phyloP scores from a whole-genome alignment of 202 grass and related monocot species.

The Brachypodium distachyon region DNA sequence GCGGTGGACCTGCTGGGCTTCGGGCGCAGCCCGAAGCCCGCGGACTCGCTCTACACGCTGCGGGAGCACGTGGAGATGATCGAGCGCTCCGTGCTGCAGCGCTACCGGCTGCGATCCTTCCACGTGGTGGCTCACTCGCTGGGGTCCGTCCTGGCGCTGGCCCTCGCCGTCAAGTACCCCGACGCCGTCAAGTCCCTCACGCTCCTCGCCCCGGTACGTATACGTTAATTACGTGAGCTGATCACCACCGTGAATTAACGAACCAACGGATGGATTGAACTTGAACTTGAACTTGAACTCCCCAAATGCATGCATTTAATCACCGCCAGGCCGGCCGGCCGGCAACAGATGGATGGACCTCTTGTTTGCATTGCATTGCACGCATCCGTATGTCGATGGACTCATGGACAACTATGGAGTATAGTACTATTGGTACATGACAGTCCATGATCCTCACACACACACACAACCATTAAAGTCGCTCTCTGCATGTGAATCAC shows the following conservation, averaged over 20 bases:
- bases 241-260: no score
- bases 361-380: no score
- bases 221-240: no score
- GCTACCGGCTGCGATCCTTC: slow-evolving; percentile 48
- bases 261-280: no score
- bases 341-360: no score
- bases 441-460: no score
- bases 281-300: no score
- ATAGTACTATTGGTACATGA: no score
- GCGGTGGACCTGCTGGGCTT: slow-evolving; percentile 93
- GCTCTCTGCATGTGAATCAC: neutral
- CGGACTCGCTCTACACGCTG: slow-evolving; percentile 88
- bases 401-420: no score
- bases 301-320: neutral
- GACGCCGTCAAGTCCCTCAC: slow-evolving; percentile 75
- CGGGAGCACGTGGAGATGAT: slow-evolving; percentile 97
- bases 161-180: slow-evolving; percentile 78
- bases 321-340: no score
- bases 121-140: slow-evolving; percentile 93
- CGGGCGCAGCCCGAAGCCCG: slow-evolving; percentile 92
- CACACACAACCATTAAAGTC: no score
- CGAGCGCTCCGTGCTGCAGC: slow-evolving; percentile 80
- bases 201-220: slow-evolving; percentile 63
- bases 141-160: slow-evolving; percentile 80
- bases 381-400: no score